Percentiles rank a stretch among this genome's conserved stretches.
Conservation (phyloP, 202 grass and related monocot species). For the Schoenoplectus tabernaemontani region DNA sequence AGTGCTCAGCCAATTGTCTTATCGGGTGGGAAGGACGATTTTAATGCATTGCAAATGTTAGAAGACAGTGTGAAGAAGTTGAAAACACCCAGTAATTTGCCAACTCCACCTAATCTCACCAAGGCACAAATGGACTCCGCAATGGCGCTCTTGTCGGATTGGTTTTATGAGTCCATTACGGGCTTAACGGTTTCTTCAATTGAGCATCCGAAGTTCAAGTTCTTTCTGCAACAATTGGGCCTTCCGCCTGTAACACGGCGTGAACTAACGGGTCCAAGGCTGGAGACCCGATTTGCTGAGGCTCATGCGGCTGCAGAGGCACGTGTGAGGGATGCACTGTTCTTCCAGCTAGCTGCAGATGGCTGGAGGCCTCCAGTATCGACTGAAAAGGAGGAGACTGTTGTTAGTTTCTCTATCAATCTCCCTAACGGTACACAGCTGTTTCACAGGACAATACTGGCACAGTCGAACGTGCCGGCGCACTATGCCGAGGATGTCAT, state of each 20-base stretch:
- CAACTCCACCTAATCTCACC: conserved; percentile 11
- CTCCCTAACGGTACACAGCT: conserved; percentile 39
- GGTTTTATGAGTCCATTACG: conserved; percentile 35
- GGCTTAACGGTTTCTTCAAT: conserved; percentile 32
- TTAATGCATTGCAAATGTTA: conserved; percentile 34
- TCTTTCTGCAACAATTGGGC: conserved; percentile 32
- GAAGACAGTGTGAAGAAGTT: conserved; percentile 46
- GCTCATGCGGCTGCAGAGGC: conserved; percentile 23
- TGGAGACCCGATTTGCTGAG: conserved; percentile 28
- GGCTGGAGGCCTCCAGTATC: conserved; percentile 30
- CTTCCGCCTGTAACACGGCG: conserved; percentile 16
- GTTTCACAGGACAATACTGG: conserved; percentile 25
- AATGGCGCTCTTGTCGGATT: conserved; percentile 31
- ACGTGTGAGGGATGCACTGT: conserved; percentile 34
- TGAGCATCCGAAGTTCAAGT: conserved; percentile 36
- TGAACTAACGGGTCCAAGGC: conserved; percentile 16
- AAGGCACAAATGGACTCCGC: conserved; percentile 29
- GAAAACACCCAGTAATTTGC: conserved; percentile 34
- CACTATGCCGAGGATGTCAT: conserved; percentile 37
- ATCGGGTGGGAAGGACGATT: conserved; percentile 44
- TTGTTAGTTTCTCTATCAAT: conserved; percentile 32
- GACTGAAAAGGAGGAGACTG: conserved; percentile 3
- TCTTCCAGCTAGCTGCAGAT: conserved; percentile 38
- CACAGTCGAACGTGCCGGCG: neutral
- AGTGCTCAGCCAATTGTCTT: conserved; percentile 19